Evolutionary conservation across 352 stramenopile species (phyloP).

Genomic region (Phytophthora litchii): DNA sequence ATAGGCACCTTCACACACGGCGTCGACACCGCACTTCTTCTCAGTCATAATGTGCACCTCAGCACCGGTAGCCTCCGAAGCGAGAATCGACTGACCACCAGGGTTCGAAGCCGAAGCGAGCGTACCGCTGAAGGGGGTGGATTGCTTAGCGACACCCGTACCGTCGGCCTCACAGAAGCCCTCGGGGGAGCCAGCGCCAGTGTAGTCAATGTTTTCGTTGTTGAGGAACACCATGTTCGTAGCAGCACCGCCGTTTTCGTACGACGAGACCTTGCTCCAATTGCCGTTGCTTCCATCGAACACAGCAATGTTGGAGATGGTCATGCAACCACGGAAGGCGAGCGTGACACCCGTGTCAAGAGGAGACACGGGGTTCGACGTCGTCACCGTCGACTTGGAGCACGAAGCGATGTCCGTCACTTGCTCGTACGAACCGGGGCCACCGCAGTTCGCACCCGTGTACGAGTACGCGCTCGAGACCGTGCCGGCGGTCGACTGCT

Average conservation of each 20-base stretch:
- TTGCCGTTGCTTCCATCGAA: constrained; percentile 61
- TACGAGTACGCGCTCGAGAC: constrained; percentile 58
- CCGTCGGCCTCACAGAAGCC: constrained; percentile 66
- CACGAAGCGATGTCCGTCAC: constrained; percentile 72
- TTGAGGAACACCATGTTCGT: constrained; percentile 86
- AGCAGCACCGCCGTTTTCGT: constrained; percentile 49
- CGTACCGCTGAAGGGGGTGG: constrained; percentile 53
- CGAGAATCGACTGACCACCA: constrained; percentile 45
- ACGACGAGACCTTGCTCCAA: constrained; percentile 70
- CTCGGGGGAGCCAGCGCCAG: constrained; percentile 54
- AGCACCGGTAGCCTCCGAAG: constrained; percentile 64
- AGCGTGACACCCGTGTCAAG: constrained; percentile 72
- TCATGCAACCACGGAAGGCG: constrained; percentile 70
- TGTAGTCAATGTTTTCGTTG: constrained; percentile 84
- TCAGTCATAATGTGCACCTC: constrained; percentile 82
- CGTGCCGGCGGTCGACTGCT: constrained; percentile 42
- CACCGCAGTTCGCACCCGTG: constrained; percentile 56
- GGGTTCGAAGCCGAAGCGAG: constrained; percentile 59
- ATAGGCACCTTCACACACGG: constrained; percentile 67
- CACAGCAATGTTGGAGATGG: constrained; percentile 74
- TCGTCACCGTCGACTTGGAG: constrained; percentile 48
- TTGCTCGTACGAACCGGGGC: constrained; percentile 66
- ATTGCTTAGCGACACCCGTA: constrained; percentile 41
- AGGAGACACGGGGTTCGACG: constrained; percentile 53
- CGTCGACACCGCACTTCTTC: constrained; percentile 58